phyloP scores from a whole-genome alignment of 768 basidiomycete species.

The Glaciozyma antarctica region DNA sequence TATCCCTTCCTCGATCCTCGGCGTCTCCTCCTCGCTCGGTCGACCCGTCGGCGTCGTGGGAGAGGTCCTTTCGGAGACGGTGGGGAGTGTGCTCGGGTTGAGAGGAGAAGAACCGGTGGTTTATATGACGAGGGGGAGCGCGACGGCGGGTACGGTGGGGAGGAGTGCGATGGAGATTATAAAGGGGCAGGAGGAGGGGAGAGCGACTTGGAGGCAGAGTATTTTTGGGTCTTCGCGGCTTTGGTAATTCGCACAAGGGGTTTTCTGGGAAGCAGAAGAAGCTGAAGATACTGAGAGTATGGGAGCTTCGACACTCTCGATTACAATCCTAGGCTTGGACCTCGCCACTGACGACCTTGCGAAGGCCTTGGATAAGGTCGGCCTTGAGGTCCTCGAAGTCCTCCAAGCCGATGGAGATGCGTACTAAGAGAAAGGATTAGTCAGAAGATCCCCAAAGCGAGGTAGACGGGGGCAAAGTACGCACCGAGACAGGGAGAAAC shows the following conservation, averaged over 20 bases:
- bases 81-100: background rate
- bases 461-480: too few species aligned
- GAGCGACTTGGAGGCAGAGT: constrained; percentile 9
- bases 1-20: constrained; percentile 5
- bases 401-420: constrained; percentile 74
- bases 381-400: constrained; percentile 64
- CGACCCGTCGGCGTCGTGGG: background rate
- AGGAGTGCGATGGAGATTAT: background rate
- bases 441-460: too few species aligned
- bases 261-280: too few species aligned
- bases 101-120: background rate
- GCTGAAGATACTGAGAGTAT: too few species aligned
- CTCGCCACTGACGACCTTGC: constrained; percentile 15
- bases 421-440: constrained; percentile 40
- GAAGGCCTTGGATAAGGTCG: constrained; percentile 55
- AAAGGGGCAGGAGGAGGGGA: background rate
- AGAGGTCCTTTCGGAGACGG: background rate
- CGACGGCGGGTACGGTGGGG: background rate
- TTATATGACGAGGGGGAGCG: background rate
- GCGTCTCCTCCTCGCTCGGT: background rate
- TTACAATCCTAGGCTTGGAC: too few species aligned
- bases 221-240: constrained; percentile 8
- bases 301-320: too few species aligned
- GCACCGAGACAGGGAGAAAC: too few species aligned
- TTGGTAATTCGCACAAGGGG: background rate